These are phyloP conservation scores for Phytopythium litorale DNA, from an alignment of 352 stramenopile genomes.

Conservation along the genomic window DNA sequence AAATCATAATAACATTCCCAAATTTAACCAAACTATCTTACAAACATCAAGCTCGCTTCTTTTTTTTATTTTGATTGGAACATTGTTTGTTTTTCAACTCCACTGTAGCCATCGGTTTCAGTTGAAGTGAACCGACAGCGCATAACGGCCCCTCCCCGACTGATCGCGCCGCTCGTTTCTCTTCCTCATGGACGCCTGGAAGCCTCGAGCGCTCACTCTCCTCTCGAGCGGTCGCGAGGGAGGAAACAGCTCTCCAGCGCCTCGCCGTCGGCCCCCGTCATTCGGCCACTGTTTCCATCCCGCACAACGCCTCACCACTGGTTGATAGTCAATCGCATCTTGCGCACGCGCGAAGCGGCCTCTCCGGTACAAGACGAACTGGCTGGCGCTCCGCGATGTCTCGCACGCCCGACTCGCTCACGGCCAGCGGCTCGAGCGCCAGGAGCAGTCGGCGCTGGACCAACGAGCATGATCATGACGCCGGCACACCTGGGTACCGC, in stretches of 20 bases:
- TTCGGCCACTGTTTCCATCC: background rate
- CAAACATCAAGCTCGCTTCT: background rate
- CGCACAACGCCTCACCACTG: background rate
- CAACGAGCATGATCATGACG: background rate
- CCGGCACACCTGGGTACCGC: conserved; percentile 1
- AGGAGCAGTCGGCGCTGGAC: conserved; percentile 5
- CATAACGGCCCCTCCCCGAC: background rate
- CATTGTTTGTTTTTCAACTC: too few relatives aligned
- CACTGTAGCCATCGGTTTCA: conserved; percentile 8
- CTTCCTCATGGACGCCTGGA: background rate
- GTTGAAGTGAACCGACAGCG: conserved; percentile 1
- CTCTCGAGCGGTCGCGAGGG: background rate
- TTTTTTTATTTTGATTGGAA: background rate
- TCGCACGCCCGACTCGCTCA: conserved; percentile 1
- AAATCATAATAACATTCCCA: background rate
- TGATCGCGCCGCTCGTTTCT: background rate
- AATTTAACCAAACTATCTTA: background rate
- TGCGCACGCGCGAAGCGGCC: background rate
- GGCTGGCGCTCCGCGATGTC: background rate
- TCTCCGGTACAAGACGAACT: background rate
- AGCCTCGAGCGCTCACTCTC: background rate
- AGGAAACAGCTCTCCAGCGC: background rate
- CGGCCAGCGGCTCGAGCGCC: conserved; percentile 3
- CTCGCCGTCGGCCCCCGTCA: background rate
- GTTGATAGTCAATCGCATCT: background rate